These are phyloP conservation scores for Syzygium aqueum DNA, from an alignment of 345 rosid genomes.

Conservation along the genomic window DNA sequence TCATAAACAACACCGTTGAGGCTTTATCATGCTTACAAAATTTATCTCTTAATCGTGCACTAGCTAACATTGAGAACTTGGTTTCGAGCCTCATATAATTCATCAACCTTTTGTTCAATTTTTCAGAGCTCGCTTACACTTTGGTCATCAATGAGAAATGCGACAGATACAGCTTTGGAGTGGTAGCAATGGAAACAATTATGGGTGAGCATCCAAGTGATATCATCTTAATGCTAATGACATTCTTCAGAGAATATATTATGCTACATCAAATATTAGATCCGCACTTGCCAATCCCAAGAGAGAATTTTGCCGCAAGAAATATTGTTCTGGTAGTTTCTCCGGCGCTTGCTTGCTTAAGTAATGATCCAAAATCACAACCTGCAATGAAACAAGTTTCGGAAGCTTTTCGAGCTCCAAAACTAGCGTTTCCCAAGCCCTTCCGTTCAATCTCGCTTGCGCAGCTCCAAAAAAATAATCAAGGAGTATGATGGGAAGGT, in stretches of 20 bases:
- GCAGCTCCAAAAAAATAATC: not conserved
- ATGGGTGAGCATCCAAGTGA: slow-evolving; percentile 13
- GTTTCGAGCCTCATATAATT: not conserved
- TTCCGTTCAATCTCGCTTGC: too few species aligned
- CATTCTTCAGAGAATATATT: not conserved
- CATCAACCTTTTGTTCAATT: not conserved
- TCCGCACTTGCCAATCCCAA: not conserved
- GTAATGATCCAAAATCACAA: too few species aligned
- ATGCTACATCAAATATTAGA: not conserved
- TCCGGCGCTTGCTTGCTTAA: too few species aligned
- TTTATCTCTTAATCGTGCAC: not conserved
- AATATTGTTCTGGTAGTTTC: not conserved
- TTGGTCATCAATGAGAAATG: slow-evolving; percentile 12
- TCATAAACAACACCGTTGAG: not conserved
- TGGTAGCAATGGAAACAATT: slow-evolving; percentile 4
- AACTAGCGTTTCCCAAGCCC: too few species aligned
- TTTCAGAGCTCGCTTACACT: slow-evolving; percentile 15
- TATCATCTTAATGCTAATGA: not conserved
- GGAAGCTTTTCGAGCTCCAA: too few species aligned
- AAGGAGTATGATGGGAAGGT: not conserved
- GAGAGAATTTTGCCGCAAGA: not conserved
- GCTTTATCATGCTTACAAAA: not conserved
- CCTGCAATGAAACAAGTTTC: too few species aligned
- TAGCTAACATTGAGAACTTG: not conserved
- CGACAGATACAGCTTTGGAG: slow-evolving; percentile 16